These are phyloP conservation scores for Rosa multiflora DNA, from an alignment of 306 rosid genomes.

Conservation along the genomic window DNA sequence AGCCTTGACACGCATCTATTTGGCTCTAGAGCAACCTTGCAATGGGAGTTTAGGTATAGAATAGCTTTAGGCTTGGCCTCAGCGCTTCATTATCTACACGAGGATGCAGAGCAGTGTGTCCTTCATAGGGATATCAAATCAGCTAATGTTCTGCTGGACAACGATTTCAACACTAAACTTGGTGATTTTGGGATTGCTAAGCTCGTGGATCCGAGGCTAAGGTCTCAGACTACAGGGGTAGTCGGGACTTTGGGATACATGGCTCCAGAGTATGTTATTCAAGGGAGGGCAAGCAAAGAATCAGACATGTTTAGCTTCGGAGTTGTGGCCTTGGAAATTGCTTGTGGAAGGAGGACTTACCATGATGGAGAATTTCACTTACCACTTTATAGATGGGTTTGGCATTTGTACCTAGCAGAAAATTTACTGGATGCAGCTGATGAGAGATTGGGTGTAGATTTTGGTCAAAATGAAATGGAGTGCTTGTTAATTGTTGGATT, in stretches of 20 bases:
- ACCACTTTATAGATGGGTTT: neutral
- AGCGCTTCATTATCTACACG: too few relatives aligned
- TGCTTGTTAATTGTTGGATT: too few relatives aligned
- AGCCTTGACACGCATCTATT: neutral
- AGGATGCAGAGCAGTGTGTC: conserved; percentile 44
- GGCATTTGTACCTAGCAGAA: neutral
- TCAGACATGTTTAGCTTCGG: neutral
- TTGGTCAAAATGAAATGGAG: too few relatives aligned
- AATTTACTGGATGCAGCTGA: too few relatives aligned
- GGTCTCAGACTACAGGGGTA: neutral
- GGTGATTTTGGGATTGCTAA: conserved; percentile 1
- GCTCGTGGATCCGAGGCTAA: conserved; percentile 17
- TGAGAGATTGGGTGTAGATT: too few relatives aligned
- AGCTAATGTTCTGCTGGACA: conserved; percentile 50
- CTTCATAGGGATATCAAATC: conserved; percentile 62
- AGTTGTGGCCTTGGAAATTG: neutral
- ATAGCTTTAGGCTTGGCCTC: conserved; percentile 29
- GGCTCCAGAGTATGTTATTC: too few relatives aligned
- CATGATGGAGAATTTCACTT: neutral
- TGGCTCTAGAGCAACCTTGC: conserved; percentile 2
- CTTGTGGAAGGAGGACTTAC: neutral
- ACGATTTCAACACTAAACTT: conserved; percentile 16
- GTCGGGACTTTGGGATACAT: neutral
- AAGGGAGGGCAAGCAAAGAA: too few relatives aligned
- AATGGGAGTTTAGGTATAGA: conserved; percentile 2